Evolutionary conservation across 1,284 basidiomycete genomes (phyloP), one percentile per base, ranked within the genome.

Genomic region (Sanghuangporus baumii): DNA sequence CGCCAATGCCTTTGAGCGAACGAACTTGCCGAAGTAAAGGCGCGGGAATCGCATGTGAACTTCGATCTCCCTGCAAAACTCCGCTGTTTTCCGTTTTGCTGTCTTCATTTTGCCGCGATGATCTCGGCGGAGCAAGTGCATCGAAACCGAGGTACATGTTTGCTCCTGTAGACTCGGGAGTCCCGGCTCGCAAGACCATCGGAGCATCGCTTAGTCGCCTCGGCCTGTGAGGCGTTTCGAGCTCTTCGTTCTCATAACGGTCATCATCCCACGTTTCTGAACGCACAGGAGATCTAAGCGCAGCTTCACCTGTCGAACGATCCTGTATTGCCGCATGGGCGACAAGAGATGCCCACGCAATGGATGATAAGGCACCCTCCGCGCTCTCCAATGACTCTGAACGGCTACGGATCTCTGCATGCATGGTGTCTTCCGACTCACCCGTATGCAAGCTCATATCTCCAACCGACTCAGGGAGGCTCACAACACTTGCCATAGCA

Each of bases 321-420:
- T 38, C 46, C 5, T 55, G 47, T 2, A 62, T 20, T 12, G 59
- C 64, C 40, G 61, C 60, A 47, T 60, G 52, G 4, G 61, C 41
- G n/a, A 59, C 57, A 20, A 65, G 64, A 8, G 64, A 65, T n/a
- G 60, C 60, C 64, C 60, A 62, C 7, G 64, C 64, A 36, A 65
- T 48, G 6, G 63, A 61, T 23, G 60, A 62, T 16, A 65, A 26
- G 14, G 23, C 56, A 6, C 60, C 63, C 16, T 56, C 62, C 6
- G 23, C 34, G 38, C 16, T 55, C 47, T 59, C 54, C 14, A 47
- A 48, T 3, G 63, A 54, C 12, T 46, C 59, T 37, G 55, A 9
- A 7, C 63, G 59, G 36, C 36, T 47, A 7, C 60, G 59, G 20
- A 65, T 36, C 43, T 61, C 59, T 20, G 37, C 37, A 11, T 55